Conservation (phyloP, 192 early-diverging fungal genomes). For the Gamsiella multidivaricata region DNA sequence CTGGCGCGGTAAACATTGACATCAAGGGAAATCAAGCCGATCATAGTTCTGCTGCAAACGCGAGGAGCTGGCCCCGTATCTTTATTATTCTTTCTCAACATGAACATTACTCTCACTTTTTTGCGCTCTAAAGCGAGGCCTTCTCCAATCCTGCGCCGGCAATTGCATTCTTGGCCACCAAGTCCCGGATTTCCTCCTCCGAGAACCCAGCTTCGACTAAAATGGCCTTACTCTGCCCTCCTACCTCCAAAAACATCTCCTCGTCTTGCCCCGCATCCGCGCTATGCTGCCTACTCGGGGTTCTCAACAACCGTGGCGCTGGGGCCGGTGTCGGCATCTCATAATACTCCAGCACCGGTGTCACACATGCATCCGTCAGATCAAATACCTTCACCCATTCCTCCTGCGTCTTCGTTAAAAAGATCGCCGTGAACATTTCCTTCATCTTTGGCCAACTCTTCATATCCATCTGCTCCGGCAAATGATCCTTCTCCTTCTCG, state of each 20-base stretch:
- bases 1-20: too few relatives aligned
- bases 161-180: conserved; percentile 44
- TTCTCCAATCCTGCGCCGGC: conserved; percentile 37
- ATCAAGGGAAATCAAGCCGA: too few relatives aligned
- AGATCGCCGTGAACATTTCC: conserved; percentile 56
- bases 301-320: conserved; percentile 64
- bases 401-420: conserved; percentile 66
- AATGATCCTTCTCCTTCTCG: conserved; percentile 13
- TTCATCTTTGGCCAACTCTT: conserved; percentile 68
- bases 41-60: too few relatives aligned
- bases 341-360: conserved; percentile 67
- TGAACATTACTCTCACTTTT: too few relatives aligned
- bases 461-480: conserved; percentile 64
- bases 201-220: conserved; percentile 55
- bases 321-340: conserved; percentile 59
- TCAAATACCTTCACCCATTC: conserved; percentile 73
- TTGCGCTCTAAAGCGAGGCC: conserved; percentile 22
- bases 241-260: conserved; percentile 53
- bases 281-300: conserved; percentile 45
- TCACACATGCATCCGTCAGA: conserved; percentile 71
- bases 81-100: too few relatives aligned
- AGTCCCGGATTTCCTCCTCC: conserved; percentile 51
- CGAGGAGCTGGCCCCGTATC: too few relatives aligned
- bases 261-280: conserved; percentile 6
- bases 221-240: conserved; percentile 58